phyloP scores from a whole-genome alignment of 2,329 filamentous ascomycete species.

The Colletotrichum theobromicola region DNA sequence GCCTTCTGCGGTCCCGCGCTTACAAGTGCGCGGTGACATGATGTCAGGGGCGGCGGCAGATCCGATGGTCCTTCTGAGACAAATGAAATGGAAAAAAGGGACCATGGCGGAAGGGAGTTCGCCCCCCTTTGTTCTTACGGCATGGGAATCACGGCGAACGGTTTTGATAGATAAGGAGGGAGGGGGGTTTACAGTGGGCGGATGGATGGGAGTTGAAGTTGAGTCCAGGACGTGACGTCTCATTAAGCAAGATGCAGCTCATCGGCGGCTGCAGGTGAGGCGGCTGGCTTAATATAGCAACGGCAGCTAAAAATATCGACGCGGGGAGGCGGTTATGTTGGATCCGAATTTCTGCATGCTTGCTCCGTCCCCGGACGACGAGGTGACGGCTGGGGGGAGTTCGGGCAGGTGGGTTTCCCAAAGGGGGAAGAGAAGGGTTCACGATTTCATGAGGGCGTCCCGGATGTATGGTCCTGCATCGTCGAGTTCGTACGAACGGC shows the following conservation, averaged over 20 bases:
- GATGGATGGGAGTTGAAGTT: background rate
- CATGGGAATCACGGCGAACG: background rate
- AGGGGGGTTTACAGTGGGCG: background rate
- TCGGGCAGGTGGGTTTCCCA: background rate
- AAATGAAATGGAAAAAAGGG: background rate
- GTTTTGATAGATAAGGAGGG: constrained; percentile 8
- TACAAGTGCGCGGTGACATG: background rate
- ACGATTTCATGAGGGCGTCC: background rate
- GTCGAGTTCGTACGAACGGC: background rate
- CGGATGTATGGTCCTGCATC: background rate
- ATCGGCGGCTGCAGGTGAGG: constrained; percentile 39
- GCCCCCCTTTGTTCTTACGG: background rate
- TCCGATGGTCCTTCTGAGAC: background rate
- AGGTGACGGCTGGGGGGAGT: background rate
- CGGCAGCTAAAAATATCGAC: constrained; percentile 36
- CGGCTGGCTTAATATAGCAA: constrained; percentile 42
- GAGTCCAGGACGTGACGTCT: constrained; percentile 30
- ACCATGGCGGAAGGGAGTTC: background rate
- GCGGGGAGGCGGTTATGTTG: background rate
- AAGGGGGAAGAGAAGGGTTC: background rate
- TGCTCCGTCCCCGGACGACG: background rate
- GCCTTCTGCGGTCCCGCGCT: background rate
- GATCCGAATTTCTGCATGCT: background rate
- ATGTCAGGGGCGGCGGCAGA: background rate
- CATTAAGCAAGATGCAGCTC: constrained; percentile 37